Conservation (phyloP, 2,329 filamentous ascomycete genomes). For the Trichoderma guizhouense region DNA sequence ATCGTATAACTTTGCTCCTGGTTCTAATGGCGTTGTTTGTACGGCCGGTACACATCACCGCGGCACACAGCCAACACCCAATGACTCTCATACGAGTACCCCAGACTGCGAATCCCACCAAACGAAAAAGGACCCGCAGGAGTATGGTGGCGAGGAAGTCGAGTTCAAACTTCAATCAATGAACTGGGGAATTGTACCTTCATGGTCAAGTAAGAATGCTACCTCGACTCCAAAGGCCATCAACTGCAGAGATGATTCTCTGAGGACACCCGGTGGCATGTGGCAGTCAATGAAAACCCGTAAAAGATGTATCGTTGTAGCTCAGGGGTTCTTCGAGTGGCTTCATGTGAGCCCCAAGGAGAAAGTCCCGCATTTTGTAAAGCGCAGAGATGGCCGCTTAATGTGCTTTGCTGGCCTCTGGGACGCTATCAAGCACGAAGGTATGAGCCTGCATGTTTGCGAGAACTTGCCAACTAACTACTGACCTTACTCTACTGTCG, state of each 20-base stretch:
- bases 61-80: slow-evolving; percentile 45
- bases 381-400: slow-evolving; percentile 74
- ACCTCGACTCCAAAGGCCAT: slow-evolving; percentile 82
- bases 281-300: slow-evolving; percentile 88
- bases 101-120: slow-evolving; percentile 11
- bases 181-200: slow-evolving; percentile 94
- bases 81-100: slow-evolving; percentile 11
- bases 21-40: slow-evolving; percentile 81
- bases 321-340: slow-evolving; percentile 97
- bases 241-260: slow-evolving; percentile 89
- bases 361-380: slow-evolving; percentile 81
- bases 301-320: slow-evolving; percentile 83
- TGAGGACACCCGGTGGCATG: slow-evolving; percentile 73
- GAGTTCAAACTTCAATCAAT: slow-evolving; percentile 85
- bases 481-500: background rate
- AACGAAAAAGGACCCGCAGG: background rate
- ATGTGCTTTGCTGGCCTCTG: slow-evolving; percentile 91
- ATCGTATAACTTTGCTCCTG: slow-evolving; percentile 90
- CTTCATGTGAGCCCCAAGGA: slow-evolving; percentile 73
- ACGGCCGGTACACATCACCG: slow-evolving; percentile 66
- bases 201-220: slow-evolving; percentile 83
- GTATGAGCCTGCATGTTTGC: slow-evolving; percentile 34
- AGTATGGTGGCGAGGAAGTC: slow-evolving; percentile 27
- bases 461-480: background rate
- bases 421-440: slow-evolving; percentile 82